phyloP scores from a whole-genome alignment of 2,329 filamentous ascomycete genomes.

The Arthrobotrys pseudoclavata region DNA sequence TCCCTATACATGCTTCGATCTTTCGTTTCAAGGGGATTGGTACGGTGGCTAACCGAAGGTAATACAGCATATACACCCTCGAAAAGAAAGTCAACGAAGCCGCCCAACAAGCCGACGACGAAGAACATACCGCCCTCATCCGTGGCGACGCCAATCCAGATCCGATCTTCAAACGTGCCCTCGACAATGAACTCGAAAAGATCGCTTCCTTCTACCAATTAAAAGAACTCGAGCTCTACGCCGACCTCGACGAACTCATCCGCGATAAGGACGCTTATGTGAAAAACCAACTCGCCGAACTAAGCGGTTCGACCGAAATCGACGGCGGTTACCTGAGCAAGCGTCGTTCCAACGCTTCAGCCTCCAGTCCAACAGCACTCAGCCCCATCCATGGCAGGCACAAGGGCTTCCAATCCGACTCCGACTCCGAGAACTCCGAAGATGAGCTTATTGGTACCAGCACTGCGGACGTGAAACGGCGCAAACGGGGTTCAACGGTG shows the following conservation, averaged over 20 bases:
- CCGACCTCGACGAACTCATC: slow-evolving; percentile 82
- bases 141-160: slow-evolving; percentile 79
- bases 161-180: slow-evolving; percentile 81
- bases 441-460: slow-evolving; percentile 52
- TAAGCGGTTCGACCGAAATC: slow-evolving; percentile 48
- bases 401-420: slow-evolving; percentile 48
- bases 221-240: slow-evolving; percentile 89
- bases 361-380: slow-evolving; percentile 32
- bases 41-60: background rate
- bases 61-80: slow-evolving; percentile 85
- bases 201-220: slow-evolving; percentile 89
- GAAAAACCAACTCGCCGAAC: slow-evolving; percentile 69
- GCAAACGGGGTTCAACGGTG: slow-evolving; percentile 37
- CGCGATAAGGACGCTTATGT: slow-evolving; percentile 79
- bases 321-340: slow-evolving; percentile 40
- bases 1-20: background rate
- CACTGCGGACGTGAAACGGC: slow-evolving; percentile 26
- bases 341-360: slow-evolving; percentile 6
- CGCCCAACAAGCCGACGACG: slow-evolving; percentile 71
- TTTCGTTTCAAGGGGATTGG: too few species aligned
- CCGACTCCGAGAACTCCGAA: slow-evolving; percentile 54
- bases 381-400: slow-evolving; percentile 37
- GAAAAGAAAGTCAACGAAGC: slow-evolving; percentile 77
- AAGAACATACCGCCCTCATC: slow-evolving; percentile 87
- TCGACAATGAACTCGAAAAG: slow-evolving; percentile 93